Base-by-base conservation (phyloP, 345 rosid genomes). In the Linum usitatissimum region DNA sequence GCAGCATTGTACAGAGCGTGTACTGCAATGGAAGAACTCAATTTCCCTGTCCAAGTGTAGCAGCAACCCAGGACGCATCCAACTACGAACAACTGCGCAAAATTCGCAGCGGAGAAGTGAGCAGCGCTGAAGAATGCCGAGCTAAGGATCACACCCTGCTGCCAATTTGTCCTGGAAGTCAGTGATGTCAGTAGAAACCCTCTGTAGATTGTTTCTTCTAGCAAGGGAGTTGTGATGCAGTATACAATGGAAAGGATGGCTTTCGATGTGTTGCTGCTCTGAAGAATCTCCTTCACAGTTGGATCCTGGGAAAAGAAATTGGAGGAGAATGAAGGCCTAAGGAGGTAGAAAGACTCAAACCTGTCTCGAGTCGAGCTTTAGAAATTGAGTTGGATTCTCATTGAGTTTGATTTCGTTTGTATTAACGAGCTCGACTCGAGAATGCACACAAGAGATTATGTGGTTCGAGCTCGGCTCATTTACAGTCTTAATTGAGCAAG, bases 131-230 rank as follows among this genome's bases (percentile, higher is more conserved):
- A 88, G 57, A 85, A 75, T 54, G 76, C 79, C 14, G 96, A 80
- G 66, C 95, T 91, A 0, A 83, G 54, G 45, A 81, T 53, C 49
- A 83, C 66, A 4, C 91, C 88, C 15, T 71, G 73, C 68, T 75
- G 62, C 98, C 89, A 85, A 60, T 78, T 83, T 81, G 77, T 79
- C 9, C 62, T 76, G 3, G 83, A 74, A 31, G 86, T 75, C 13
- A 91, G 84, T 5, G 89, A 81, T 21, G 74, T 77, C 77, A 91
- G 55, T 9, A 88, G 79, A 69, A 86, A 91, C 2, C 95, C 87
- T 79, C 98, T 80, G 78, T 88, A 91, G 54, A 91, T 75, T 4
- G 71, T 70, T 80, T 91, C 98, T 71, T 91, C 98, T 7, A 88
- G 48, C 36, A 84, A 18, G 8, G 98, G 95, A 60, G 94, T 82